phyloP scores from a whole-genome alignment of 768 basidiomycete species.

The Boletus rufocinnamomeus region DNA sequence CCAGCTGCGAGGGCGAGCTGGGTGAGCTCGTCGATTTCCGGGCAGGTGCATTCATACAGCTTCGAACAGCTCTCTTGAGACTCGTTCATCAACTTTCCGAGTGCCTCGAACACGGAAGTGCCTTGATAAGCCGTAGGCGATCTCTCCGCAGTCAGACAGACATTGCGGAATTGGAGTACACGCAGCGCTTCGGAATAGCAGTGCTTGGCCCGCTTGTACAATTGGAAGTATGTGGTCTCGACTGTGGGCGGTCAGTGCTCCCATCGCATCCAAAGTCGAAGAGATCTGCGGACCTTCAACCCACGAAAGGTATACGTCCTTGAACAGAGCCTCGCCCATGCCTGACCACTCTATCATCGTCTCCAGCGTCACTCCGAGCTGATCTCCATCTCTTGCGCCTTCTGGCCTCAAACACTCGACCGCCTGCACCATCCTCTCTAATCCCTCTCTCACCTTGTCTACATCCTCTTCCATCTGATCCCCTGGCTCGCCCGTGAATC shows the following conservation, averaged over 20 bases:
- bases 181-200: conserved; percentile 79
- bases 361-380: conserved; percentile 68
- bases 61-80: conserved; percentile 70
- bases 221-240: conserved; percentile 77
- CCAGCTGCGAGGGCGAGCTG: conserved; percentile 66
- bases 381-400: conserved; percentile 36
- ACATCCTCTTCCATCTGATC: conserved; percentile 43
- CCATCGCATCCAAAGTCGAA: not conserved
- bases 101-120: conserved; percentile 41
- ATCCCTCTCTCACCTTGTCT: conserved; percentile 45
- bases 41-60: conserved; percentile 78
- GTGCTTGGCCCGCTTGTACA: conserved; percentile 82
- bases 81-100: conserved; percentile 78
- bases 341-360: conserved; percentile 73
- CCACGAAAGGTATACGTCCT: conserved; percentile 74
- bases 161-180: conserved; percentile 74
- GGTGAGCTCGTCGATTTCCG: conserved; percentile 73
- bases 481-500: conserved; percentile 49
- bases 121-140: conserved; percentile 19
- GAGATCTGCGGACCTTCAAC: conserved; percentile 60
- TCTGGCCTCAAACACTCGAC: conserved; percentile 56
- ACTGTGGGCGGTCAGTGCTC: conserved; percentile 37
- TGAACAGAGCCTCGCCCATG: conserved; percentile 54
- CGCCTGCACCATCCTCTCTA: conserved; percentile 49
- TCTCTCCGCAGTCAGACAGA: conserved; percentile 52